Evolutionary conservation across 768 basidiomycete genomes (phyloP).

Genomic region (Serendipita indica): DNA sequence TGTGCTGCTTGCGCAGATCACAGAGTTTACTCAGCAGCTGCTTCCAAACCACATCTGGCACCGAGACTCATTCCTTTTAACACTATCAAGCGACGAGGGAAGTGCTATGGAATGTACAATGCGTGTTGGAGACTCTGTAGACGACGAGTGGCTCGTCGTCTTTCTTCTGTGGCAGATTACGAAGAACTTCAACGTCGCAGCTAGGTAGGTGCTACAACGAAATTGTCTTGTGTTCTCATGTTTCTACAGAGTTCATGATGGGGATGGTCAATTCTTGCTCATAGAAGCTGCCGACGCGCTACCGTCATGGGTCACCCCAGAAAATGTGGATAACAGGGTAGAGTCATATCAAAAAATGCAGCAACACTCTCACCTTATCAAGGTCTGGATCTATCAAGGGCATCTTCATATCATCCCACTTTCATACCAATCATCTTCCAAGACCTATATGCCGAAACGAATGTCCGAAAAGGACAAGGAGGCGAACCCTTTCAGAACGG

Average conservation of each 20-base stretch:
- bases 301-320: conserved; percentile 81
- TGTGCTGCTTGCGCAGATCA: conserved; percentile 54
- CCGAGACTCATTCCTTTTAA: conserved; percentile 67
- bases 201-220: conserved; percentile 40
- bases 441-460: no score
- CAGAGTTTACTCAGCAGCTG: conserved; percentile 35
- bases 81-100: background rate
- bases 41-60: conserved; percentile 59
- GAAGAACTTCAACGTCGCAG: conserved; percentile 60
- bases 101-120: conserved; percentile 56
- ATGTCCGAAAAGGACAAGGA: conserved; percentile 32
- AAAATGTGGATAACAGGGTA: conserved; percentile 87
- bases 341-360: conserved; percentile 24
- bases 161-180: conserved; percentile 76
- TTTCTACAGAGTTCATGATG: conserved; percentile 51
- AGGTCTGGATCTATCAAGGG: conserved; percentile 85
- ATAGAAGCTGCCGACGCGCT: conserved; percentile 90
- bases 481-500: conserved; percentile 24
- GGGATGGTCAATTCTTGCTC: conserved; percentile 88
- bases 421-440: conserved; percentile 52
- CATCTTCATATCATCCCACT: conserved; percentile 80
- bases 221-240: conserved; percentile 8
- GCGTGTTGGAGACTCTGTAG: conserved; percentile 91
- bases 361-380: conserved; percentile 15
- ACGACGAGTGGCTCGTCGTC: conserved; percentile 94